phyloP scores from a whole-genome alignment of 441 rosid genomes.

The Populus tomentosa region DNA sequence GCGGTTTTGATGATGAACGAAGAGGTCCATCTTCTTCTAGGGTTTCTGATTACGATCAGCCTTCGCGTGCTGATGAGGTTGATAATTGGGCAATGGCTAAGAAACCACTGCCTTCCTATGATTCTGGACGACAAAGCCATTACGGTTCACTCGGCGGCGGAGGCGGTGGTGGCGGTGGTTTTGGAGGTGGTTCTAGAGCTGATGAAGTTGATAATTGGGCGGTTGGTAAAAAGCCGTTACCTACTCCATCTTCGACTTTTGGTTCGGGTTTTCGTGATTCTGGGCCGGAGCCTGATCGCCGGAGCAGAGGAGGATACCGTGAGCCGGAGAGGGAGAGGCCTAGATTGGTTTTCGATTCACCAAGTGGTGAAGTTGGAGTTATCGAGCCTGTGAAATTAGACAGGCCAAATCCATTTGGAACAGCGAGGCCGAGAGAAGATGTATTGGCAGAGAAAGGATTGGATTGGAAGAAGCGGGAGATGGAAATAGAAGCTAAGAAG shows the following conservation, averaged over 20 bases:
- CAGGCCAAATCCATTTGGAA: conserved; percentile 81
- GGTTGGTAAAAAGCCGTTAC: conserved; percentile 46
- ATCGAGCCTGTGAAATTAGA: conserved; percentile 48
- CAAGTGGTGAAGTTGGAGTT: conserved; percentile 4
- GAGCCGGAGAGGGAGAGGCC: conserved; percentile 51
- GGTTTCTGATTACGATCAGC: conserved; percentile 77
- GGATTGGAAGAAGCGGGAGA: conserved; percentile 83
- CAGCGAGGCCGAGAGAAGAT: conserved; percentile 90
- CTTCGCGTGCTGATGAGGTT: conserved; percentile 79
- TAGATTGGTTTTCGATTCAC: conserved; percentile 52
- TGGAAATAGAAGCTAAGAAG: conserved; percentile 78
- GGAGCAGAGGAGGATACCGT: conserved; percentile 57
- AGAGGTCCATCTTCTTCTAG: conserved; percentile 62
- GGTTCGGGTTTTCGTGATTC: conserved; percentile 67
- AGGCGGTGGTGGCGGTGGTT: conserved; percentile 11
- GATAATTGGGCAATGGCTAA: conserved; percentile 74
- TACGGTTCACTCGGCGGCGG: conserved; percentile 48
- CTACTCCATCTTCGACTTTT: conserved; percentile 51
- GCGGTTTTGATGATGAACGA: conserved; percentile 73
- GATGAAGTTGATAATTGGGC: conserved; percentile 55
- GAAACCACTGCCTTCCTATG: conserved; percentile 47
- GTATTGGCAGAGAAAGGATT: conserved; percentile 91
- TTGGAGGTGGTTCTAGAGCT: conserved; percentile 47
- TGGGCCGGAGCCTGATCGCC: conserved; percentile 57
- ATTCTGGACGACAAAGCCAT: conserved; percentile 55